phyloP scores from a whole-genome alignment of 148 eudicot genomes.

The Gaultheria prostrata region DNA sequence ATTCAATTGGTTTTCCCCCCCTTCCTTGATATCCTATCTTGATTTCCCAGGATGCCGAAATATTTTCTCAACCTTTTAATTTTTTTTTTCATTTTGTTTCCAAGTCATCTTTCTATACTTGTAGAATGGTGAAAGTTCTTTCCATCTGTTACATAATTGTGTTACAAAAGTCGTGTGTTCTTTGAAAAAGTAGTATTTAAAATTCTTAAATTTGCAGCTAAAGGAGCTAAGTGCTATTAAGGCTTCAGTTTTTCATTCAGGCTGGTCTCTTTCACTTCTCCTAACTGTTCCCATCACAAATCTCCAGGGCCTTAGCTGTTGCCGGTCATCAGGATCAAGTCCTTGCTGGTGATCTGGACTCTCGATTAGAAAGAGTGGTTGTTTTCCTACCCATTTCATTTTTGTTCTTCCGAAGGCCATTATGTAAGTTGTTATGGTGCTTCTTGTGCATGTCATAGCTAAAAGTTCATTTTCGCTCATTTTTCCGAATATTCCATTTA shows the following conservation, averaged over 20 bases:
- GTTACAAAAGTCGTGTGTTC: not conserved
- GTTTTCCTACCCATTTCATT: not conserved
- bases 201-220: not conserved
- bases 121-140: not conserved
- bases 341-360: not conserved
- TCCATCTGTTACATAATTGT: not conserved
- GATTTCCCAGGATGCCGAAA: not conserved
- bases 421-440: not conserved
- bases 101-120: not conserved
- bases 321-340: not conserved
- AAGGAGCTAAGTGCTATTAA: not conserved
- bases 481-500: not conserved
- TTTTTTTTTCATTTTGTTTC: not conserved
- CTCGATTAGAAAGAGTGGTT: not conserved
- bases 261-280: not conserved
- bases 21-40: not conserved
- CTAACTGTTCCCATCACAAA: slow-evolving; percentile 2
- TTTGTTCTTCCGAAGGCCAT: not conserved
- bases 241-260: not conserved
- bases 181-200: not conserved
- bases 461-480: not conserved
- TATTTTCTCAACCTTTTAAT: not conserved
- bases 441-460: not conserved
- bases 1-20: not conserved
- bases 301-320: not conserved